A percentile compares a stretch with the other conserved stretches of the same genome.
Conservation (phyloP, 1,139 yeast genomes). For the Magnusiomyces tetraspermus region DNA sequence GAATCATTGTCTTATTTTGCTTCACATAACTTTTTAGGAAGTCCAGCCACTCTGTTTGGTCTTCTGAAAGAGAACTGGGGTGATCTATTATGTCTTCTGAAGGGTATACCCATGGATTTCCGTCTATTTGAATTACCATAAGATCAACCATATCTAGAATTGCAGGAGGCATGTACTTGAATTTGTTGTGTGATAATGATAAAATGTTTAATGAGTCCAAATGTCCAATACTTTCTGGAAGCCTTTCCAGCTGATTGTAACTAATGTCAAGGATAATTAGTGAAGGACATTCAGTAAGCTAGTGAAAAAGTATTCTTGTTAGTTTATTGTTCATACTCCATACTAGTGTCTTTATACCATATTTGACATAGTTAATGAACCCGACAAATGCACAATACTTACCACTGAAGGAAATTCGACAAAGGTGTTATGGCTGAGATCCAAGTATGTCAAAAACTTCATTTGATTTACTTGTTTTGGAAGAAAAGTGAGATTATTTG, state of each 20-base stretch:
- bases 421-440: conserved; percentile 54
- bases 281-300: conserved; percentile 32
- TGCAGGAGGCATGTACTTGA: conserved; percentile 50
- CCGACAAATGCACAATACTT: conserved; percentile 19
- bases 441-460: conserved; percentile 48
- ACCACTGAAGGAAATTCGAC: conserved; percentile 42
- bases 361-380: no score
- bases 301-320: no score
- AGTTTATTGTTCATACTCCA: no score
- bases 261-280: conserved; percentile 66
- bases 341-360: no score
- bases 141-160: conserved; percentile 46
- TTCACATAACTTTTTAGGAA: conserved; percentile 40
- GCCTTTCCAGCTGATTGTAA: conserved; percentile 41
- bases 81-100: conserved; percentile 34
- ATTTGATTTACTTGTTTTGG: conserved; percentile 43
- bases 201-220: conserved; percentile 40
- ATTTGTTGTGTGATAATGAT: conserved; percentile 52
- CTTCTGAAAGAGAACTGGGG: conserved; percentile 31
- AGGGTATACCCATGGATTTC: conserved; percentile 54
- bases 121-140: conserved; percentile 58
- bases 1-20: conserved; percentile 18
- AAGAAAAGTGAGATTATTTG: conserved; percentile 40
- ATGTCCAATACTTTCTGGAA: conserved; percentile 36
- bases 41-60: conserved; percentile 47